Base-by-base conservation (phyloP, 345 rosid species). In the Hevea brasiliensis region DNA sequence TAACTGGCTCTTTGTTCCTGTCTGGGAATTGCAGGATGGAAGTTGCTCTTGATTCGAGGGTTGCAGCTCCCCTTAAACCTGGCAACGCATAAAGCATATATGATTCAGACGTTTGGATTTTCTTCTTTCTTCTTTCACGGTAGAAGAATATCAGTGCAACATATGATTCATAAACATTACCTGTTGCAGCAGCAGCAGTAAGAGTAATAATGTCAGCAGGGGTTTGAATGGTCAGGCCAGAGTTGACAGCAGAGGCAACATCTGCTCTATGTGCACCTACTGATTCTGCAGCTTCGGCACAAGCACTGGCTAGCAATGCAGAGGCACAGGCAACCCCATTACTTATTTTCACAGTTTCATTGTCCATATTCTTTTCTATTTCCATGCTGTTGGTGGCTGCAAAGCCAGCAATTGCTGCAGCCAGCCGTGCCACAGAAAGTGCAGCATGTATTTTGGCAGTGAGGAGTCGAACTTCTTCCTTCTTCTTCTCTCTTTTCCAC, bases 51-150 rank as follows among this genome's bases (percentile, higher is more conserved):
- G 71, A 20, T 47, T 67, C 32, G 11, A 67, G 71, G 14, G 71
- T 26, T 50, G 21, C 71, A 50, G 71, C 40, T 26, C 71, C 71
- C 10, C 71, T 67, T 67, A 67, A 20, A 51, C 71, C 71, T 67
- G 71, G 3, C 21, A 67, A 29, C 37, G 27, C 7, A 6, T 4
- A 14, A 29, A 54, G 23, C 23, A 56, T 44, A 2, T 8, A 44
- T 44, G 47, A 44, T 44, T 44, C 47, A 44, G 47, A 9, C 47
- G 8, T 3, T 8, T 44, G 8, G 47, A 13, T 44, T 44, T 8
- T 44, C 2, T 42, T 42, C 2, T 32, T 32, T 32, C 2, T 32
- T 32, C 37, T 32, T 32, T 32, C 37, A 32, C 37, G 4, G 2
- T 45, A 1, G 17, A 45, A 12, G 50, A 56, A 56, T 57, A 13